Conservation (phyloP, 164 flowering plant genomes). For the Warburgia ugandensis region DNA sequence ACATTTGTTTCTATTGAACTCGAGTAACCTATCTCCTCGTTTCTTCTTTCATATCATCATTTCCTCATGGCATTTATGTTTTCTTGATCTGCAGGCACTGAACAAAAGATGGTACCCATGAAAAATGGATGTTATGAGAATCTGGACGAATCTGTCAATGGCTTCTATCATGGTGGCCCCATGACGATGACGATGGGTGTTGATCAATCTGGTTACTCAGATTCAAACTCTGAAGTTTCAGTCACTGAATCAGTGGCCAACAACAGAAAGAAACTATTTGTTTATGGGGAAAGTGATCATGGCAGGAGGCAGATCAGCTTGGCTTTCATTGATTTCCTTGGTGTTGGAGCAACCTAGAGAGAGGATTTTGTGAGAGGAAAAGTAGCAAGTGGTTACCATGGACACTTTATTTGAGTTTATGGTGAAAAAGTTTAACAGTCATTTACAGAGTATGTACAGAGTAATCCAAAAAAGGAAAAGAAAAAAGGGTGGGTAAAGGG, state of each 20-base stretch:
- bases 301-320: conserved; percentile 13
- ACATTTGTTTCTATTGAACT: too few relatives aligned
- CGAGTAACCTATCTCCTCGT: too few relatives aligned
- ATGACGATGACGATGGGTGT: conserved; percentile 7
- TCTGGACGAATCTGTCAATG: conserved; percentile 11
- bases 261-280: conserved; percentile 13
- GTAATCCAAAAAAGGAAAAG: conserved; percentile 3
- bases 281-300: conserved; percentile 19
- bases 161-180: conserved; percentile 3
- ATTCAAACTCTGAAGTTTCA: conserved; percentile 39
- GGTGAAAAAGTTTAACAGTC: background rate
- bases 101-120: conserved; percentile 8
- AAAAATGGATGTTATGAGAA: conserved; percentile 11
- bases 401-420: background rate
- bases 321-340: conserved; percentile 59
- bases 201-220: conserved; percentile 24
- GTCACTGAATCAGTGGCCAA: conserved; percentile 34
- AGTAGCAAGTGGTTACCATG: background rate
- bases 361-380: background rate
- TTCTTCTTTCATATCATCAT: too few relatives aligned
- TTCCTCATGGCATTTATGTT: too few relatives aligned
- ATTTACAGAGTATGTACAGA: conserved; percentile 13
- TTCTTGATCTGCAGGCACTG: conserved; percentile 19
- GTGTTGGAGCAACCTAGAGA: conserved; percentile 39
- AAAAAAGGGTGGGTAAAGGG: too few relatives aligned